phyloP scores from a whole-genome alignment of 768 basidiomycete species.

The Rossbeevera mucosa region DNA sequence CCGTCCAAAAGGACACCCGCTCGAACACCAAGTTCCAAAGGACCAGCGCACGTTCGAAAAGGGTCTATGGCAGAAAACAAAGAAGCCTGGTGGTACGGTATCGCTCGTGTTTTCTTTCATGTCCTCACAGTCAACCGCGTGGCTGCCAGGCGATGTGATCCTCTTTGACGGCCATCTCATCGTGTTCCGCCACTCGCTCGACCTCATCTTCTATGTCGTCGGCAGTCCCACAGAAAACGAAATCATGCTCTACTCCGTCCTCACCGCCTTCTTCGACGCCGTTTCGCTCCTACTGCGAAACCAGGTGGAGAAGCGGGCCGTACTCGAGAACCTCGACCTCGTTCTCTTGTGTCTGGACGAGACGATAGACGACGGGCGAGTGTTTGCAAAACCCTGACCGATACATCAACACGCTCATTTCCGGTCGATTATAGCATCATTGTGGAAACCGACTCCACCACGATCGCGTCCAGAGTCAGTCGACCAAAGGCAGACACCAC shows the following conservation, averaged over 20 bases:
- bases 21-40: slow-evolving; percentile 50
- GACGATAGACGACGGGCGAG: slow-evolving; percentile 96
- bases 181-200: slow-evolving; percentile 90
- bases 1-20: slow-evolving; percentile 53
- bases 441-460: slow-evolving; percentile 91
- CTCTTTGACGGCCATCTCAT: slow-evolving; percentile 87
- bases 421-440: slow-evolving; percentile 62
- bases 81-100: slow-evolving; percentile 76
- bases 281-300: slow-evolving; percentile 81
- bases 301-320: slow-evolving; percentile 90
- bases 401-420: slow-evolving; percentile 8
- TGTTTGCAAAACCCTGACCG: slow-evolving; percentile 10
- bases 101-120: slow-evolving; percentile 17
- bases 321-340: slow-evolving; percentile 91
- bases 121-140: neutral
- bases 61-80: slow-evolving; percentile 92
- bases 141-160: slow-evolving; percentile 78
- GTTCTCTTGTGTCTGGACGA: slow-evolving; percentile 93
- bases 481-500: slow-evolving; percentile 88
- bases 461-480: slow-evolving; percentile 94
- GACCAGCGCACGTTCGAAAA: slow-evolving; percentile 97
- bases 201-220: slow-evolving; percentile 92
- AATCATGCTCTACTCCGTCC: slow-evolving; percentile 86
- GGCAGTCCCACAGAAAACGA: slow-evolving; percentile 89
- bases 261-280: slow-evolving; percentile 82